Conservation (phyloP, 805 yeast species). For the Metschnikowia sp. region DNA sequence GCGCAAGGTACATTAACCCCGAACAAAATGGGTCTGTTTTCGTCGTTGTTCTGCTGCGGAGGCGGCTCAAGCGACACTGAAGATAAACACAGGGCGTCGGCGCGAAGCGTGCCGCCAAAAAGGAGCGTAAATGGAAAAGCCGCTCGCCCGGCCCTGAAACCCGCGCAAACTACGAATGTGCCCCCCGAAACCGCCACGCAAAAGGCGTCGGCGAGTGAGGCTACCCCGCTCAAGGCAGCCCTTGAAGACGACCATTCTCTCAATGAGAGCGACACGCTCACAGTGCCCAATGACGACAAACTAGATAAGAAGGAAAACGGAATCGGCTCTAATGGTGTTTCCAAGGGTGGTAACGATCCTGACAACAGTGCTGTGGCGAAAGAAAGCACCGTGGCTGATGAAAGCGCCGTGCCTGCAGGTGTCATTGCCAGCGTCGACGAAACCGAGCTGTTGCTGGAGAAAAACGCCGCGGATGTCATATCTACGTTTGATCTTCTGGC, state of each 20-base stretch:
- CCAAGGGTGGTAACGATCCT: neutral
- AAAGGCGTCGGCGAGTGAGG: no score
- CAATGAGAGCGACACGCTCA: conserved; percentile 41
- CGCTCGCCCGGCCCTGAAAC: neutral
- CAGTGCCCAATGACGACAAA: conserved; percentile 33
- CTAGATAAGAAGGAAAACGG: neutral
- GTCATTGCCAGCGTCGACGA: neutral
- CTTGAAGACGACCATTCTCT: conserved; percentile 37
- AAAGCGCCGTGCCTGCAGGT: neutral
- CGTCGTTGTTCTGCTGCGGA: conserved; percentile 40
- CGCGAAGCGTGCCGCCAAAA: neutral
- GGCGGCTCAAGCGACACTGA: conserved; percentile 33
- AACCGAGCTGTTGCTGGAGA: neutral
- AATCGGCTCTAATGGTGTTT: neutral
- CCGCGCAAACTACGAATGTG: no score
- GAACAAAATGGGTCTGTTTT: conserved; percentile 25
- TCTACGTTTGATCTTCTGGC: conserved; percentile 50
- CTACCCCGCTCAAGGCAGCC: conserved; percentile 18
- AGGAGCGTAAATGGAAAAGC: neutral
- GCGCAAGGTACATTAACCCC: neutral
- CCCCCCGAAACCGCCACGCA: no score
- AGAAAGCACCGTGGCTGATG: neutral
- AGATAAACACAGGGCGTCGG: conserved; percentile 22
- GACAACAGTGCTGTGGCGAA: neutral
- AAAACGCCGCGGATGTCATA: conserved; percentile 23